These are phyloP conservation scores for Solanum ahanhuiri DNA, from an alignment of 257 asterid species.

Conservation along the genomic window DNA sequence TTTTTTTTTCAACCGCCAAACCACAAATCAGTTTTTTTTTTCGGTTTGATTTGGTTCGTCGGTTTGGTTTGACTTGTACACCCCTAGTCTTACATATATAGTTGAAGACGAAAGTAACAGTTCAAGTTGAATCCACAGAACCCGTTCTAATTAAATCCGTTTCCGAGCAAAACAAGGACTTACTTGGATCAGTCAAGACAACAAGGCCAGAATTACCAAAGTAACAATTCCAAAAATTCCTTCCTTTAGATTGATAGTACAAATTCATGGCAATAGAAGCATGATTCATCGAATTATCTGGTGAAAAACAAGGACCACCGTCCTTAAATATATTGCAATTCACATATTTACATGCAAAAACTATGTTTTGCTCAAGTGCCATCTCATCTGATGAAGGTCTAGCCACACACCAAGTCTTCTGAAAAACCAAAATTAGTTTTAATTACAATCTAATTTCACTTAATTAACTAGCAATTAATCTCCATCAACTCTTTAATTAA, in stretches of 20 bases:
- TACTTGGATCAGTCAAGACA: slow-evolving; percentile 45
- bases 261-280: slow-evolving; percentile 65
- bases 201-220: slow-evolving; percentile 37
- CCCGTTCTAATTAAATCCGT: neutral
- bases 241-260: slow-evolving; percentile 30
- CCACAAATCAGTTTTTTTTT: no score
- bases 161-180: neutral
- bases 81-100: neutral
- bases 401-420: slow-evolving; percentile 65
- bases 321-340: slow-evolving; percentile 19
- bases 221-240: slow-evolving; percentile 34
- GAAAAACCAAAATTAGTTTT: neutral
- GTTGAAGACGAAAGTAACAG: neutral
- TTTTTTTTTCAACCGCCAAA: no score
- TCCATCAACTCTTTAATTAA: neutral
- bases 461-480: neutral
- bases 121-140: neutral
- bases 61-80: no score
- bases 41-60: no score
- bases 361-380: slow-evolving; percentile 4
- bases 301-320: slow-evolving; percentile 35
- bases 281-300: slow-evolving; percentile 32
- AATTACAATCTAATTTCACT: neutral
- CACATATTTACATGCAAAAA: slow-evolving; percentile 26
- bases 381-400: slow-evolving; percentile 37